Base-by-base conservation (phyloP, 306 rosid genomes). In the Quercus bicolor region DNA sequence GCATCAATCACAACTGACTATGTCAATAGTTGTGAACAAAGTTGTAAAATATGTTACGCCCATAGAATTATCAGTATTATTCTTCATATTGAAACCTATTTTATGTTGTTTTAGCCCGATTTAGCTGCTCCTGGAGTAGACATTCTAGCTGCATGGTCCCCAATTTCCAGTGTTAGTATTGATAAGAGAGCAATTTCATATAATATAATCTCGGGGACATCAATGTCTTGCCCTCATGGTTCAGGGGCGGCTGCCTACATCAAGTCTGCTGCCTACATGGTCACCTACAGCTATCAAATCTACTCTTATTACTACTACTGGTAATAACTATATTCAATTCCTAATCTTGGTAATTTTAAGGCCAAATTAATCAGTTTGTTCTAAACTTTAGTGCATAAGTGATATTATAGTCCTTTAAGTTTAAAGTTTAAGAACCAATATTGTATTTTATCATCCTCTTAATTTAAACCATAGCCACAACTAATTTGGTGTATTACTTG, bases 191-290 rank as follows among this genome's bases (percentile, higher is more conserved):
- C 0, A 61, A 0, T 19, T 0, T 2, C 19, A 0, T 89, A 23
- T n/a, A 66, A 81, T 2, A 14, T 87, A 3, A 3, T 8, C 0
- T 77, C 85, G 0, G 90, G 90, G 14, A 84, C 90, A 45, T 90
- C 94, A 71, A 86, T 90, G 94, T 78, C 94, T 0, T 87, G 90
- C 19, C 94, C 87, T 23, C 94, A 90, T 82, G 85, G 65, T 6
- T 3, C 86, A 0, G 87, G 34, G 0, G 80, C 48, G 1, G 93
- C 89, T 3, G 88, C 89, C 15, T 87, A 82, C 5, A 71, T 90
- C 70, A 90, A 90, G 65, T 90, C 91, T 18, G 28, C 2, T 26
- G 28, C 88, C 85, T 1, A 69, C 43, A 16, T 90, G 88, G 94
- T 84, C 89, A 0, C 88, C 92, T 10, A 84, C 87, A 3, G 80